phyloP scores from a whole-genome alignment of 257 asterid genomes.

The Lycium barbarum region DNA sequence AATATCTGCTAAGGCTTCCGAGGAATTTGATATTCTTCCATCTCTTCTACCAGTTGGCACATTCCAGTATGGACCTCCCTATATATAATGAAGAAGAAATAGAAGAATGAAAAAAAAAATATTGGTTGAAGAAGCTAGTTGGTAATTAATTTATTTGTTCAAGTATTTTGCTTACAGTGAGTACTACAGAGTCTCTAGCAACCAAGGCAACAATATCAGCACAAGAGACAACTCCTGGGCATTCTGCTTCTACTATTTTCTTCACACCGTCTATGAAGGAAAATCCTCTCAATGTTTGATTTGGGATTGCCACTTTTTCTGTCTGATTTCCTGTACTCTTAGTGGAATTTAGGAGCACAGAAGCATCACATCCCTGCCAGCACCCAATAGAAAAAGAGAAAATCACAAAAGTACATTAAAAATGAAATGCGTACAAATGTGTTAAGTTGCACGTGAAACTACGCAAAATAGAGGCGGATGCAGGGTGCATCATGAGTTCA shows the following conservation, averaged over 20 bases:
- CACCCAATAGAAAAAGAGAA: neutral
- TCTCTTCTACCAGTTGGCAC: slow-evolving; percentile 29
- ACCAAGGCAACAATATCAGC: slow-evolving; percentile 38
- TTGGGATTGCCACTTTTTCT: too few species aligned
- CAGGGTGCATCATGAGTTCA: too few species aligned
- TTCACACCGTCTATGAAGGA: slow-evolving; percentile 19
- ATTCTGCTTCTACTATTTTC: slow-evolving; percentile 33
- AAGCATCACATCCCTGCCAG: slow-evolving; percentile 50
- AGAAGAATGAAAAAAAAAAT: neutral
- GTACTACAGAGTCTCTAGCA: slow-evolving; percentile 37
- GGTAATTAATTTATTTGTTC: neutral
- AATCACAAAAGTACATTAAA: neutral
- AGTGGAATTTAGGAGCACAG: slow-evolving; percentile 33
- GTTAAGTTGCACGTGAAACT: too few species aligned
- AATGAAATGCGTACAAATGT: neutral
- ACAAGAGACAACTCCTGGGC: slow-evolving; percentile 45
- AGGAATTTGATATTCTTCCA: too few species aligned
- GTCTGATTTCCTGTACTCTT: too few species aligned
- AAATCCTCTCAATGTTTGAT: too few species aligned
- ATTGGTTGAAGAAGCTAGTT: neutral
- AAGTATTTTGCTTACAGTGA: slow-evolving; percentile 13
- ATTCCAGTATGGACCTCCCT: slow-evolving; percentile 44
- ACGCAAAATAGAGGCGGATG: neutral
- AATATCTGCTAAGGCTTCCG: too few species aligned
- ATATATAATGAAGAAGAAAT: neutral